Percentiles rank a stretch among this genome's conserved stretches.
Conservation (phyloP, 2,329 filamentous ascomycete species). For the Verticillium nubilum region DNA sequence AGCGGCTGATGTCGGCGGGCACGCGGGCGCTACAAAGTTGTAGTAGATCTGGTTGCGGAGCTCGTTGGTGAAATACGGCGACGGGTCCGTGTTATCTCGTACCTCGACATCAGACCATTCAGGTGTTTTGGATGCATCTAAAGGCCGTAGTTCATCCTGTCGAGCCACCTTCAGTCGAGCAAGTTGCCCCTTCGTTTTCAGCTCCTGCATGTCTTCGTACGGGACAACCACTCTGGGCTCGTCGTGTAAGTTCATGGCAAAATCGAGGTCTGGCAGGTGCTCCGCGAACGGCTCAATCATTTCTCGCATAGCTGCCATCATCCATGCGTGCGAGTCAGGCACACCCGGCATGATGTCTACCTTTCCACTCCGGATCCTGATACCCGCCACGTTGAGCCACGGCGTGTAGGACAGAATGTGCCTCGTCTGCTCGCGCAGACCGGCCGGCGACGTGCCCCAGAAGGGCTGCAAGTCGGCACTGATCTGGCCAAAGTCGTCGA, state of each 20-base stretch:
- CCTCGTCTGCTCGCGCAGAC: constrained; percentile 56
- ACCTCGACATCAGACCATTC: constrained; percentile 17
- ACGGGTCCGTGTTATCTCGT: constrained; percentile 21
- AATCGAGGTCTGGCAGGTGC: constrained; percentile 74
- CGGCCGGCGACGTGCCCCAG: constrained; percentile 64
- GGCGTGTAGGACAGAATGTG: constrained; percentile 29
- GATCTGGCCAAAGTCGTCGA: constrained; percentile 80
- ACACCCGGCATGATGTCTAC: constrained; percentile 34
- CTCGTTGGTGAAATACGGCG: constrained; percentile 11
- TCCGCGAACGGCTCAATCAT: constrained; percentile 69
- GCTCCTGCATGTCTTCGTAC: constrained; percentile 51
- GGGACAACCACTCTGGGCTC: constrained; percentile 68
- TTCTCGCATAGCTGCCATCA: constrained; percentile 33
- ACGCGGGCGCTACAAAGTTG: constrained; percentile 44
- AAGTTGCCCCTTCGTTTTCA: not conserved
- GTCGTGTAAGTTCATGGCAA: constrained; percentile 77
- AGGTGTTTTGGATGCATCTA: constrained; percentile 5
- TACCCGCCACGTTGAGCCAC: constrained; percentile 57
- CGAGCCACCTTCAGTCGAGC: not conserved
- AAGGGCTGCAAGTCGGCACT: constrained; percentile 71
- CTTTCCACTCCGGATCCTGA: constrained; percentile 58
- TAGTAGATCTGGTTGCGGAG: constrained; percentile 26
- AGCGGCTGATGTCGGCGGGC: constrained; percentile 55
- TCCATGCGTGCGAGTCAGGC: constrained; percentile 26
- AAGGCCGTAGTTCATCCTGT: not conserved